Conservation (phyloP, 1,284 basidiomycete genomes). For the Puccinia triticina region DNA sequence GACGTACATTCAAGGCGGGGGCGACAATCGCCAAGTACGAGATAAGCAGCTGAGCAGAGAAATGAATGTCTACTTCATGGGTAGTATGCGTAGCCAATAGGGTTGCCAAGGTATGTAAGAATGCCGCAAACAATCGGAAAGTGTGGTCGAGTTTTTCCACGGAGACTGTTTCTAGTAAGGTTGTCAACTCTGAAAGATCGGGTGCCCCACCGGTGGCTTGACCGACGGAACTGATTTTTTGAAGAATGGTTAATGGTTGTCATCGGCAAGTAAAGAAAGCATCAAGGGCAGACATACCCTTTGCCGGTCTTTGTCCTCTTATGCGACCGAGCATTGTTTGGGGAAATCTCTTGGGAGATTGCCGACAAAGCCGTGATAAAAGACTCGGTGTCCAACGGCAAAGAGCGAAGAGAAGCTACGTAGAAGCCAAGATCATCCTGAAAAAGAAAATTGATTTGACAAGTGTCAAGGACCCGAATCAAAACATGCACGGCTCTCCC, state of each 20-base stretch:
- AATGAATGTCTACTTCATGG: constrained; percentile 46
- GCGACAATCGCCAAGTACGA: constrained; percentile 28
- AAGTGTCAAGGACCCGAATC: neutral
- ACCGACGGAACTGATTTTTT: constrained; percentile 25
- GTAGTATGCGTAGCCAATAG: constrained; percentile 25
- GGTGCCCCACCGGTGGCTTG: neutral
- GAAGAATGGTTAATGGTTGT: neutral
- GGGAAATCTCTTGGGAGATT: constrained; percentile 33
- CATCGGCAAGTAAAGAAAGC: neutral
- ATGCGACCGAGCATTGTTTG: neutral
- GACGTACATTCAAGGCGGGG: constrained; percentile 37
- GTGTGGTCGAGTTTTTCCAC: constrained; percentile 44
- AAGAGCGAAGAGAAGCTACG: constrained; percentile 23
- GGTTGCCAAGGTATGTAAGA: constrained; percentile 30
- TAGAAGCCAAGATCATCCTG: constrained; percentile 42
- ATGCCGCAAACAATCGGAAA: constrained; percentile 37
- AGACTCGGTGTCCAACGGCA: constrained; percentile 25
- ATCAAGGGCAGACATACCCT: constrained; percentile 27
- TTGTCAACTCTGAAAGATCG: constrained; percentile 31
- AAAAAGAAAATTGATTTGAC: neutral
- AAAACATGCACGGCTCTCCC: neutral
- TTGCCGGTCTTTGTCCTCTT: constrained; percentile 42
- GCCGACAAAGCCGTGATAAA: constrained; percentile 18
- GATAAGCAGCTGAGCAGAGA: constrained; percentile 43
- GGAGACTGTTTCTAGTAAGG: constrained; percentile 34